Conservation (phyloP, 768 basidiomycete species). For the Auriscalpium microsporum region DNA sequence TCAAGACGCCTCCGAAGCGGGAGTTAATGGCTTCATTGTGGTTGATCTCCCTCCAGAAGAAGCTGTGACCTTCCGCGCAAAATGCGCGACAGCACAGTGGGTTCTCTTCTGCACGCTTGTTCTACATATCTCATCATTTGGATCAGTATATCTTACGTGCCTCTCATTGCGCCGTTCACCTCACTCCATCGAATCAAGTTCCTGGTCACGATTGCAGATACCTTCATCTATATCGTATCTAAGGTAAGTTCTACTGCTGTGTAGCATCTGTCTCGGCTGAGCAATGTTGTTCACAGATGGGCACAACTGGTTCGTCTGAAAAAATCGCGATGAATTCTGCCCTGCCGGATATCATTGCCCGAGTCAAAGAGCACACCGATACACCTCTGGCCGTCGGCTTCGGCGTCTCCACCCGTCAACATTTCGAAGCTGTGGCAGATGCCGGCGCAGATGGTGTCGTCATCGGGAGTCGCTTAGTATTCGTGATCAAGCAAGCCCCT, state of each 20-base stretch:
- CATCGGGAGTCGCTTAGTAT: conserved; percentile 81
- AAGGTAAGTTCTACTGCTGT: conserved; percentile 44
- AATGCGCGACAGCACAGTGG: conserved; percentile 74
- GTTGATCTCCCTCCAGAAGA: conserved; percentile 98
- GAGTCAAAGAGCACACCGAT: conserved; percentile 69
- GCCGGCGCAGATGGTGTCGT: conserved; percentile 96
- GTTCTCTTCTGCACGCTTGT: conserved; percentile 22
- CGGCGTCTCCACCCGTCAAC: conserved; percentile 83
- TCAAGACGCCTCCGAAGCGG: conserved; percentile 78
- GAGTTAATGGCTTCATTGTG: conserved; percentile 96
- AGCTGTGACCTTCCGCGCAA: conserved; percentile 80
- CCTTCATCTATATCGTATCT: conserved; percentile 98
- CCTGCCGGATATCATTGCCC: conserved; percentile 76
- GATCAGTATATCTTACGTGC: conserved; percentile 83
- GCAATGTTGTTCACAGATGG: conserved; percentile 60
- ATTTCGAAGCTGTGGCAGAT: conserved; percentile 78
- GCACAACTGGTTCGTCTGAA: conserved; percentile 89
- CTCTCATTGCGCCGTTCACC: conserved; percentile 92
- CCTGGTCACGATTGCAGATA: conserved; percentile 87
- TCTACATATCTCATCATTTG: not conserved
- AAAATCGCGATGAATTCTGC: conserved; percentile 59
- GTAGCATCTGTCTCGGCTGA: not conserved
- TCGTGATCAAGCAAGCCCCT: conserved; percentile 63
- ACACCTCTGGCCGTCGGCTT: conserved; percentile 94
- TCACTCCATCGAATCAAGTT: conserved; percentile 82